Base-by-base conservation (phyloP, 208 protist genomes). In the Vickermania spadyakhi region DNA sequence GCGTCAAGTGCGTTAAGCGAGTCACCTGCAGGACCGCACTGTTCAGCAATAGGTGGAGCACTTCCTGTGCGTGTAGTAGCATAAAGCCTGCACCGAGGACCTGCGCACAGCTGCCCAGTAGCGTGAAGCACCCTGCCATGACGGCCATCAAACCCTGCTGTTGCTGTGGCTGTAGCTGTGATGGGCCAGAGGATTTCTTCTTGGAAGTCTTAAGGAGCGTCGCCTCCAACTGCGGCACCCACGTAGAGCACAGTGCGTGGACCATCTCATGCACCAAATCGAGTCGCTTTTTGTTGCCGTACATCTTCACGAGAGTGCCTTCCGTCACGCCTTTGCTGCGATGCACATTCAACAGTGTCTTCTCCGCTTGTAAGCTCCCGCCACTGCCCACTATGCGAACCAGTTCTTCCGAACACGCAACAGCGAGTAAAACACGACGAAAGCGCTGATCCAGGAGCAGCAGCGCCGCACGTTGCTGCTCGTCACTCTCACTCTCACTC, bases 361-460 rank as follows among this genome's bases (percentile, higher is more conserved):
- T 83, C 77, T 94, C 88, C 45, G 88, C 82, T 72, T 90, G 79
- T 31, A 77, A 69, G 66, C 88, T 94, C 56, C 88, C 84, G 61
- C 88, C 88, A 57, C 85, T 87, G 45, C 72, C 73, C 52, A 95
- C 73, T 53, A 92, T 92, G 51, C 88, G 88, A 2, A 86, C 64
- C 31, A 92, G 74, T 71, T 95, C 84, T 73, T 95, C 88, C 68
- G 81, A 77, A 23, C 78, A 83, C 31, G 80, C 74, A 3, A 85
- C 56, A 58, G 66, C 67, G 18, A 89, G 75, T 28, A 79, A 56
- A 57, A 74, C 62, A 27, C n/a, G 26, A 52, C 51, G 66, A 45
- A 45, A 45, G 11, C 36, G 36, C 36, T 45, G 36, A n/a, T n/a
- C n/a, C n/a, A n/a, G n/a, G n/a, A n/a, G n/a, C n/a, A n/a, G n/a